Base-by-base conservation (phyloP, 176 grass and related monocot species). In the Avena sativa region DNA sequence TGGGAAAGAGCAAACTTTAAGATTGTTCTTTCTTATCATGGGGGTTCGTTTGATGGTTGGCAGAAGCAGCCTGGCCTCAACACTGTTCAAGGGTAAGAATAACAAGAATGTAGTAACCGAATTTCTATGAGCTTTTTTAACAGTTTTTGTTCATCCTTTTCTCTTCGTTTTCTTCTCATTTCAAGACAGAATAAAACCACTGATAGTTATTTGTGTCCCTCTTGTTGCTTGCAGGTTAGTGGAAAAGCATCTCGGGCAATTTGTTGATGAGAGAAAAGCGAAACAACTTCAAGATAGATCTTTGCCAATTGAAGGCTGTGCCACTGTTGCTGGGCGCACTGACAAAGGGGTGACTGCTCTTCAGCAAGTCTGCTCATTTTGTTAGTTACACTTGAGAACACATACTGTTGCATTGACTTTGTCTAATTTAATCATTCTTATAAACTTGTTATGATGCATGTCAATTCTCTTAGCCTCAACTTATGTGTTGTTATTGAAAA, bases 331-430 rank as follows among this genome's bases (percentile, higher is more conserved):
- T 89, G 96, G 93, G 57, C 92, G 93, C 68, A 96, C 96, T 44
- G 96, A 98, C 79, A 98, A 98, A 91, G 93, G 96, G 88, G 96
- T 98, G 82, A 94, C 93, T 90, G 90, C 96, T 74, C 88, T 98
- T 89, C 93, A 98, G 86, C 96, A 98, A 94, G 96, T 98, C 95
- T 98, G 96, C 91, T 94, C 96, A 95, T 96, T 98, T 98, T 98
- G 96, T 96, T 81, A 93, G 93, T 98, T 92, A 76, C 83, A 83
- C 79, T 73, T 76, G 48, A 86, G 61, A 86, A 83, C 74, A 79
- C 43, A 76, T 76, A 78, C 5, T 83, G n/a, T 30, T 50, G 30
- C 12, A 38, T 19, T 25, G 16, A 61, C 6, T 79, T 65, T 64
- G 4, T 21, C 43, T 40, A 40, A 40, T 6, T 26, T 26, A 38